These are phyloP conservation scores for Cystobasidium ongulense DNA, from an alignment of 768 basidiomycete genomes.

Conservation along the genomic window DNA sequence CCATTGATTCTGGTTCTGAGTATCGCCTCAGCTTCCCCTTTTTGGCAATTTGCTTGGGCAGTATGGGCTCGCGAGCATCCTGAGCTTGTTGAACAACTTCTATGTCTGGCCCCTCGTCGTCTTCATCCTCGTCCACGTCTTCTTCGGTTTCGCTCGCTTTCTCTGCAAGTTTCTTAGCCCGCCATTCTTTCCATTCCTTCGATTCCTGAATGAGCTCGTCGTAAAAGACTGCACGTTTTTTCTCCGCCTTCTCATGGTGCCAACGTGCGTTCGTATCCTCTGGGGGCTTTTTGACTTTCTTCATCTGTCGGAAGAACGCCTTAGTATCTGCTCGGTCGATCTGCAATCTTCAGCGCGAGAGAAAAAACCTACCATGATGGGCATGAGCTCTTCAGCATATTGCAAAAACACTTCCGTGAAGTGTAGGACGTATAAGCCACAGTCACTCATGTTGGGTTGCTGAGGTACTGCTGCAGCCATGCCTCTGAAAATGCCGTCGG, in stretches of 20 bases:
- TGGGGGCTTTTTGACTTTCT: background rate
- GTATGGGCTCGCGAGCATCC: background rate
- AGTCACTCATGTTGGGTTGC: slow-evolving; percentile 85
- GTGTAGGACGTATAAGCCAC: slow-evolving; percentile 84
- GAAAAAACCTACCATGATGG: background rate
- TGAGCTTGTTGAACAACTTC: background rate
- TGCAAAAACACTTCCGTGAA: slow-evolving; percentile 69
- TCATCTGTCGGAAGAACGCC: background rate
- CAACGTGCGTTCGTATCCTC: background rate
- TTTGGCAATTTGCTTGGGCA: background rate
- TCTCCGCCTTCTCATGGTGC: background rate
- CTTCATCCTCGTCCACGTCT: background rate
- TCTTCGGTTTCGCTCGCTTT: background rate
- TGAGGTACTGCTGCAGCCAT: slow-evolving; percentile 51
- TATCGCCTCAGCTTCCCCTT: background rate
- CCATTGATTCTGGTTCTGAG: background rate
- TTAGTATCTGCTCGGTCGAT: background rate
- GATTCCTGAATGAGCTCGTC: background rate
- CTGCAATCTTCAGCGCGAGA: background rate
- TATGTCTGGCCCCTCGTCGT: background rate
- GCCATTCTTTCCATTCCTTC: background rate
- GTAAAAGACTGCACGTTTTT: background rate
- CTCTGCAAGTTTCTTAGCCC: background rate
- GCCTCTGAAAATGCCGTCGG: slow-evolving; percentile 49
- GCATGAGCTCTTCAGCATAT: slow-evolving; percentile 48